Conservation (phyloP, 2,329 filamentous ascomycete genomes). For the Triangularia verruculosa region DNA sequence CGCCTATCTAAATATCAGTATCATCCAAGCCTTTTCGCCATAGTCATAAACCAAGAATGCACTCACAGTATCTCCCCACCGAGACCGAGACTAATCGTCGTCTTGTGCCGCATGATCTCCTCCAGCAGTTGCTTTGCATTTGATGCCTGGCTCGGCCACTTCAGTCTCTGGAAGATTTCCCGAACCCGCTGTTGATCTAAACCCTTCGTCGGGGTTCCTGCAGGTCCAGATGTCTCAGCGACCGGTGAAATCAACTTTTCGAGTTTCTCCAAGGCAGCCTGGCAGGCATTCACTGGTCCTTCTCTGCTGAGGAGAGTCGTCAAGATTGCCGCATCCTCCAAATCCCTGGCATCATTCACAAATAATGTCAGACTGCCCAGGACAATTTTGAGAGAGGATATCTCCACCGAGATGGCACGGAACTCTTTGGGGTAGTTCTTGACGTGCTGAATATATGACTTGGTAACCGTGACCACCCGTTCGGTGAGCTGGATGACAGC, state of each 20-base stretch:
- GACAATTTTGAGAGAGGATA: not conserved
- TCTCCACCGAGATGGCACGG: not conserved
- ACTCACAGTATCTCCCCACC: not conserved
- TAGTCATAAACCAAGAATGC: not conserved
- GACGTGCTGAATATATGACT: not conserved
- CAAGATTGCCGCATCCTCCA: not conserved
- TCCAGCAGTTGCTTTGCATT: not conserved
- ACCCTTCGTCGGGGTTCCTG: not conserved
- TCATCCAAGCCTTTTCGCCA: not conserved
- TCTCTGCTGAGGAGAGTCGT: not conserved
- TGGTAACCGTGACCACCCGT: not conserved
- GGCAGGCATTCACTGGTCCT: not conserved
- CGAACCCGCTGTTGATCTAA: not conserved
- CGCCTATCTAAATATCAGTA: not conserved
- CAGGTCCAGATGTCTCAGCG: not conserved
- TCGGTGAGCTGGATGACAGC: not conserved
- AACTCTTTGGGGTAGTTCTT: constrained; percentile 1
- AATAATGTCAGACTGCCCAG: not conserved
- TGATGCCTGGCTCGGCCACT: not conserved
- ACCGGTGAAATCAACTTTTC: not conserved
- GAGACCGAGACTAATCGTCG: not conserved
- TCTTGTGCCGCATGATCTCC: not conserved
- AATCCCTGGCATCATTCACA: not conserved
- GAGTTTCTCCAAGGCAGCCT: not conserved
- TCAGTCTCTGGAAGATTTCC: not conserved